These are phyloP conservation scores for Blastomyces gilchristii DNA, from an alignment of 2,329 filamentous ascomycete species.

Conservation along the genomic window DNA sequence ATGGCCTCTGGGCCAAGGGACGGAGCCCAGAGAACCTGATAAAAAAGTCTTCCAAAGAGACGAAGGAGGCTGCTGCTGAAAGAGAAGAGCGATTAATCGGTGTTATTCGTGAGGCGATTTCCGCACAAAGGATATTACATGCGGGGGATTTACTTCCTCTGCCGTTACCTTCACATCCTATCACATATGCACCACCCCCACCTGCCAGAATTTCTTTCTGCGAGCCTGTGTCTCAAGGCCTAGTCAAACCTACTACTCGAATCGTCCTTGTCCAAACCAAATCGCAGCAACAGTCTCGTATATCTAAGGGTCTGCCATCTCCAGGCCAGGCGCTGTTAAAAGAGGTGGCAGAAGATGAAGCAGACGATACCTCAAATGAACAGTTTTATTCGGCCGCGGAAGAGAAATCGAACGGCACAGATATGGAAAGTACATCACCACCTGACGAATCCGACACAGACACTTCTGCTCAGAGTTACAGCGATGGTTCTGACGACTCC, in stretches of 20 bases:
- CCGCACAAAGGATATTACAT: constrained; percentile 66
- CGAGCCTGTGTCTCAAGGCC: constrained; percentile 83
- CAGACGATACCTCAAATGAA: constrained; percentile 78
- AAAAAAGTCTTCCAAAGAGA: constrained; percentile 20
- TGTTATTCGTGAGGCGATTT: constrained; percentile 64
- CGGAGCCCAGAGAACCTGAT: constrained; percentile 19
- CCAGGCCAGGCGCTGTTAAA: constrained; percentile 46
- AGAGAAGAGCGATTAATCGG: constrained; percentile 51
- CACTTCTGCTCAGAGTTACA: constrained; percentile 41
- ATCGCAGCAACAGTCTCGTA: constrained; percentile 21
- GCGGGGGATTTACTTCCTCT: constrained; percentile 73
- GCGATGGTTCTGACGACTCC: constrained; percentile 83
- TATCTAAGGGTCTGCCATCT: constrained; percentile 31
- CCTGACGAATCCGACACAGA: constrained; percentile 54
- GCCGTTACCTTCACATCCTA: constrained; percentile 64
- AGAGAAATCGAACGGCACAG: constrained; percentile 47
- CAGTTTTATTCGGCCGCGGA: constrained; percentile 89
- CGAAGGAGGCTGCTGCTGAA: constrained; percentile 28
- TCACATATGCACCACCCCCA: constrained; percentile 73
- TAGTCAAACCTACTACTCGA: constrained; percentile 65
- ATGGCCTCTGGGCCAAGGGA: constrained; percentile 31
- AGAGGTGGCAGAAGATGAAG: constrained; percentile 49
- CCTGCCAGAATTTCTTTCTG: constrained; percentile 86
- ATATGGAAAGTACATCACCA: constrained; percentile 45
- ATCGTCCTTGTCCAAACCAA: constrained; percentile 61